Conservation (phyloP, 257 asterid species). For the Ophiorrhiza pumila region DNA sequence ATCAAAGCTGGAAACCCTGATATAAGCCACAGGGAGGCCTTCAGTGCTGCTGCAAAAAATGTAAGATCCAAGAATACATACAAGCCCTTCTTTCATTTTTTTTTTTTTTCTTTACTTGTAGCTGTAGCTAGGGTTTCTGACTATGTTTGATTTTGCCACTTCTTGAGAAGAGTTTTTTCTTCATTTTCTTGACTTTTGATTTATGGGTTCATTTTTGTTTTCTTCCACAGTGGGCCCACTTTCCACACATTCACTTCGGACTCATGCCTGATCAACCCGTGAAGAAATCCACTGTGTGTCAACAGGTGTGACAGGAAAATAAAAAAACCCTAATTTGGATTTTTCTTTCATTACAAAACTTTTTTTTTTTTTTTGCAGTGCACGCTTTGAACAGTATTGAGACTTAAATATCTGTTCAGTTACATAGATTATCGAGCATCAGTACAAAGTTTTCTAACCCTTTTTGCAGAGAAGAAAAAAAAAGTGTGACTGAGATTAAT, state of each 20-base stretch:
- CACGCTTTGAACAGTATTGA: conserved; percentile 6
- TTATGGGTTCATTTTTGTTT: conserved; percentile 26
- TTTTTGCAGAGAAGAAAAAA: background rate
- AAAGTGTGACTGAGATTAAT: background rate
- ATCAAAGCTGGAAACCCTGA: conserved; percentile 99
- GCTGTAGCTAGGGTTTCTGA: conserved; percentile 16
- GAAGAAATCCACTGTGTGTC: conserved; percentile 89
- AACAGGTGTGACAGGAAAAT: conserved; percentile 70
- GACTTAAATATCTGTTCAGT: conserved; percentile 11
- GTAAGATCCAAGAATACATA: conserved; percentile 69
- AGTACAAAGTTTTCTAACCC: background rate
- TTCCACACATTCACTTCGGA: conserved; percentile 99
- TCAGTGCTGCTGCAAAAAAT: conserved; percentile 99
- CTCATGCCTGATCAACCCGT: conserved; percentile 99
- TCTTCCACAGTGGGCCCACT: conserved; percentile 92
- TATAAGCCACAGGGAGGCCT: conserved; percentile 99
- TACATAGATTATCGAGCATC: conserved; percentile 9
- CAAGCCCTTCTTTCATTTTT: background rate
- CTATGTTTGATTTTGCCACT: conserved; percentile 1
- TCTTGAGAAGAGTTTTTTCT: background rate
- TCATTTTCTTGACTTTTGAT: conserved; percentile 1
- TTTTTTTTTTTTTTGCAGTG: background rate
- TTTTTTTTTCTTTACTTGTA: background rate
- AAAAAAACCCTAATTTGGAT: conserved; percentile 37
- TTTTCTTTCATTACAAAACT: conserved; percentile 2